These are phyloP conservation scores for Daldinia decipiens DNA, from an alignment of 495 filamentous ascomycete genomes.

Conservation along the genomic window DNA sequence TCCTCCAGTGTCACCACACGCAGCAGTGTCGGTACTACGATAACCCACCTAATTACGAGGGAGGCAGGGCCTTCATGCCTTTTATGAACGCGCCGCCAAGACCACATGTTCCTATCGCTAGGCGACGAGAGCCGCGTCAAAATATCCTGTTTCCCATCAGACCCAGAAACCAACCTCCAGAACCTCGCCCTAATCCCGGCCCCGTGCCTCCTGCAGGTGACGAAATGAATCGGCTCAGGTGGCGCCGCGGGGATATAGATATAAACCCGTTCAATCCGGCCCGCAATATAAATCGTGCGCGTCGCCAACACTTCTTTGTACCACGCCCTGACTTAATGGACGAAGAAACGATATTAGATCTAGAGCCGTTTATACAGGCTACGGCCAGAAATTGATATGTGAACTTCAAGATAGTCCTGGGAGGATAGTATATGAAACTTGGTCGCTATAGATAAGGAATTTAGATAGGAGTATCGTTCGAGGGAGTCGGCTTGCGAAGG, in stretches of 20 bases:
- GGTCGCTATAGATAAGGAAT: not conserved
- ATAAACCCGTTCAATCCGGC: slow-evolving; percentile 22
- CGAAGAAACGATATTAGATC: slow-evolving; percentile 17
- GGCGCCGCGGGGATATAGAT: not conserved
- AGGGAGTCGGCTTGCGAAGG: not conserved
- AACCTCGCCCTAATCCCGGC: not conserved
- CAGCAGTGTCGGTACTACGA: slow-evolving; percentile 46
- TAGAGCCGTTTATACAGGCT: slow-evolving; percentile 17
- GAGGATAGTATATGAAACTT: not conserved
- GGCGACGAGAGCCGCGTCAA: not conserved
- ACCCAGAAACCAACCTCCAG: not conserved
- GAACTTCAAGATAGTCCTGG: too few species aligned
- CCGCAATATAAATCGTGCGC: not conserved
- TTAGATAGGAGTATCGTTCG: not conserved
- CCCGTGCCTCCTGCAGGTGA: not conserved
- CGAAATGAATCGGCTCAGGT: not conserved
- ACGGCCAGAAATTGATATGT: slow-evolving; percentile 7
- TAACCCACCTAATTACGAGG: slow-evolving; percentile 41
- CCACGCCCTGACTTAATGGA: slow-evolving; percentile 17
- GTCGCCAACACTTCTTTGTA: not conserved
- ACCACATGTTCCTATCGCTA: not conserved
- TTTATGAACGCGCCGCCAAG: slow-evolving; percentile 17
- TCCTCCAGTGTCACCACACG: slow-evolving; percentile 50
- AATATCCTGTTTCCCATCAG: not conserved
- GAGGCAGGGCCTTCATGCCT: slow-evolving; percentile 32